Evolutionary conservation across 306 rosid species (phyloP).

Genomic region (Vigna nakashimae): DNA sequence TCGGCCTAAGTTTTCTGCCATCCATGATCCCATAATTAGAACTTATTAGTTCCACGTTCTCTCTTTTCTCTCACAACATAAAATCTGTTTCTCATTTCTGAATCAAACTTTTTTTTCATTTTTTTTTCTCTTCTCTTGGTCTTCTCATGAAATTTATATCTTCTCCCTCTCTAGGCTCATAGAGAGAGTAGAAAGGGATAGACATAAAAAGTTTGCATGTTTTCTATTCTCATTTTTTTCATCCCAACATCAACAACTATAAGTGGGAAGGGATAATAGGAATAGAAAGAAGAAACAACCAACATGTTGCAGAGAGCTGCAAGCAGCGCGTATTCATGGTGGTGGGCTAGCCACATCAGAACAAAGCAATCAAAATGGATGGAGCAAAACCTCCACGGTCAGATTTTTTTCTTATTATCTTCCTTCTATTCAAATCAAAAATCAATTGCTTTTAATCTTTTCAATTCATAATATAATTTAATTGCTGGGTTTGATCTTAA

Average conservation of each 20-base stretch:
- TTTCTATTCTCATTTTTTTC: slow-evolving; percentile 31
- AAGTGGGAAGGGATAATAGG: slow-evolving; percentile 29
- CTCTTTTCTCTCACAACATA: slow-evolving; percentile 43
- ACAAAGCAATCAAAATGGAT: slow-evolving; percentile 98
- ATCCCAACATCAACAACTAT: slow-evolving; percentile 6
- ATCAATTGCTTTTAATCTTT: not conserved
- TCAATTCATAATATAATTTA: not conserved
- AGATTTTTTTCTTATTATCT: slow-evolving; percentile 15
- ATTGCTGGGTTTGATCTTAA: slow-evolving; percentile 3
- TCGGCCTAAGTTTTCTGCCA: slow-evolving; percentile 69
- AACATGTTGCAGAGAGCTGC: slow-evolving; percentile 95
- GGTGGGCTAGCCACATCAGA: slow-evolving; percentile 98
- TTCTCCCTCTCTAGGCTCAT: slow-evolving; percentile 34
- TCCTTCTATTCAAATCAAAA: not conserved
- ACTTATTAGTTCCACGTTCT: slow-evolving; percentile 49
- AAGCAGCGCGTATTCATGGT: slow-evolving; percentile 96
- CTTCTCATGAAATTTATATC: slow-evolving; percentile 47
- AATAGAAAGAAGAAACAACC: slow-evolving; percentile 21
- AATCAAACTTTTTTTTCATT: not conserved
- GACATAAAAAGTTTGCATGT: slow-evolving; percentile 36
- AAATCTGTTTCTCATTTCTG: not conserved
- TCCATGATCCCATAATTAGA: slow-evolving; percentile 66
- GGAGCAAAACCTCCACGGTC: slow-evolving; percentile 89
- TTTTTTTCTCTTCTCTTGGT: slow-evolving; percentile 8
- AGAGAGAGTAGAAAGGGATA: slow-evolving; percentile 33